Conservation (phyloP, 164 flowering plant species). For the Chloranthus sessilifolius region DNA sequence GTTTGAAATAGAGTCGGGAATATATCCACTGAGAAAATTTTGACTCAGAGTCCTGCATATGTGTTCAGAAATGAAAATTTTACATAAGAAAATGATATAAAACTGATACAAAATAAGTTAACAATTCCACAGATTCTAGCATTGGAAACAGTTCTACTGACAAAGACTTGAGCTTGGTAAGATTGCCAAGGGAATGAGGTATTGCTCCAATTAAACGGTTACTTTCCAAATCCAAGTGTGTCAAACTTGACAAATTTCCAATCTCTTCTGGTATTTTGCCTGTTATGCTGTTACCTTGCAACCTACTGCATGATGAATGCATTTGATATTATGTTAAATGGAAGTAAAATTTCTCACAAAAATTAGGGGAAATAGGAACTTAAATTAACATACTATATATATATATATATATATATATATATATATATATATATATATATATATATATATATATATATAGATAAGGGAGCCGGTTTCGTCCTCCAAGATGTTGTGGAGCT, state of each 20-base stretch:
- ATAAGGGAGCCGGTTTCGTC: too few relatives aligned
- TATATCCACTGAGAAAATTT: constrained; percentile 66
- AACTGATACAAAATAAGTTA: neutral
- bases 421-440: too few relatives aligned
- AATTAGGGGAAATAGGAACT: too few relatives aligned
- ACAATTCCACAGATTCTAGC: too few relatives aligned
- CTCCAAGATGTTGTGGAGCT: too few relatives aligned
- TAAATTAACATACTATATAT: too few relatives aligned
- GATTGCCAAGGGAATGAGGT: constrained; percentile 81
- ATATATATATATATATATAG: too few relatives aligned
- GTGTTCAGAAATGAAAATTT: constrained; percentile 8
- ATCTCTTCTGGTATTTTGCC: constrained; percentile 82
- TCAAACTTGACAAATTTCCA: constrained; percentile 65
- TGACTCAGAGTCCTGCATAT: constrained; percentile 70
- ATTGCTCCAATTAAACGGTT: constrained; percentile 71
- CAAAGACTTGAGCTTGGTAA: constrained; percentile 70
- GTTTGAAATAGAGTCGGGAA: constrained; percentile 64
- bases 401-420: too few relatives aligned
- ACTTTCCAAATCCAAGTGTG: constrained; percentile 59
- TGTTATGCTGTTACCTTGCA: constrained; percentile 76
- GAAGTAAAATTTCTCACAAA: neutral
- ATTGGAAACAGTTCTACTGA: constrained; percentile 31
- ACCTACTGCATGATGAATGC: constrained; percentile 38
- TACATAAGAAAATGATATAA: neutral
- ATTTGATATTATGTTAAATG: constrained; percentile 6